Conservation (phyloP, 371 early-diverging fungal genomes). For the Cokeromyces recurvatus region DNA sequence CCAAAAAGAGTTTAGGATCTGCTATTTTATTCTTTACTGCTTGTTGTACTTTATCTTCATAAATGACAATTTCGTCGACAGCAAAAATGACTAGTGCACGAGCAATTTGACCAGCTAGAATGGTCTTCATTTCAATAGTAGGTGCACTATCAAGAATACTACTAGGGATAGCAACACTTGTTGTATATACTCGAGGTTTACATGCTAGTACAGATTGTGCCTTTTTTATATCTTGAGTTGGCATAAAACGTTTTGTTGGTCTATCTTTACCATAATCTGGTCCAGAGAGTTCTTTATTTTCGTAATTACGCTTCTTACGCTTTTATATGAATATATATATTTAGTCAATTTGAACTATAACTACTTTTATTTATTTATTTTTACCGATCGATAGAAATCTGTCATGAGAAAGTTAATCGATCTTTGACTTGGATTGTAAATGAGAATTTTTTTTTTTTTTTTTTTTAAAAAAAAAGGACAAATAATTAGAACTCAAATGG, state of each 20-base stretch:
- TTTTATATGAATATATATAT: too few relatives aligned
- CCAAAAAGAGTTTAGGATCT: slow-evolving; percentile 59
- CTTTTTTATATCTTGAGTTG: slow-evolving; percentile 15
- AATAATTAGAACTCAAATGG: too few relatives aligned
- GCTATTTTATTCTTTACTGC: not conserved
- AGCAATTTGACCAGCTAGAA: slow-evolving; percentile 72
- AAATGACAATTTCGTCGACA: slow-evolving; percentile 72
- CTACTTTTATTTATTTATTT: too few relatives aligned
- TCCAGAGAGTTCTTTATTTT: slow-evolving; percentile 48
- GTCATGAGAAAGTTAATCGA: too few relatives aligned
- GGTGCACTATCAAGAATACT: slow-evolving; percentile 68
- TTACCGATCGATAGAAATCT: too few relatives aligned
- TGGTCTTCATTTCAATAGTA: slow-evolving; percentile 66
- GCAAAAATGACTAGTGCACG: slow-evolving; percentile 58
- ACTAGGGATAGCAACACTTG: slow-evolving; percentile 68
- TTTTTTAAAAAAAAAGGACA: too few relatives aligned
- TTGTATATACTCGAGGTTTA: slow-evolving; percentile 52
- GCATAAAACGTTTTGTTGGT: slow-evolving; percentile 17
- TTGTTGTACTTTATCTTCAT: slow-evolving; percentile 44
- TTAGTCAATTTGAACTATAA: too few relatives aligned
- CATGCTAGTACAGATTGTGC: slow-evolving; percentile 14
- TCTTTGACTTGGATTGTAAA: too few relatives aligned
- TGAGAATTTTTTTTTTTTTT: too few relatives aligned
- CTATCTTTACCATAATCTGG: slow-evolving; percentile 43
- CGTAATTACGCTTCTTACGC: slow-evolving; percentile 33